These are phyloP conservation scores for Vanrija pseudolonga DNA, from an alignment of 1,284 basidiomycete genomes.

Conservation along the genomic window DNA sequence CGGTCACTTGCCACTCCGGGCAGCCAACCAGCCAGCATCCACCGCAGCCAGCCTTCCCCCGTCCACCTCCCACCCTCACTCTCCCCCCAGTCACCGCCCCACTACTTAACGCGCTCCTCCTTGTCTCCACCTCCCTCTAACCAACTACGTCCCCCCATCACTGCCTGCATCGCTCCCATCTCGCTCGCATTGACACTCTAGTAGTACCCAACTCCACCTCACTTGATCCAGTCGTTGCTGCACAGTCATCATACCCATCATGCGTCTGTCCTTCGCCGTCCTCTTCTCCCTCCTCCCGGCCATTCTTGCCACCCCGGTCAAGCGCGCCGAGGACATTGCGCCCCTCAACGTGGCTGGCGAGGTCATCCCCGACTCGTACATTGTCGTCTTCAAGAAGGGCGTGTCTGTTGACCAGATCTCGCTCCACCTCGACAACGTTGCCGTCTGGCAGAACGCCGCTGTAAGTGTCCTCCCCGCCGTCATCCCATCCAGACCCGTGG, in stretches of 20 bases:
- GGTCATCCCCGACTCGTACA: constrained; percentile 79
- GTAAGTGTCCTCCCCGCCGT: constrained; percentile 51
- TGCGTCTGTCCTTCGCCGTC: constrained; percentile 29
- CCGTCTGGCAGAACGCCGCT: constrained; percentile 28
- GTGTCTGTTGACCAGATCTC: constrained; percentile 57
- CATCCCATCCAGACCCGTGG: constrained; percentile 2
- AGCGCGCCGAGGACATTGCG: constrained; percentile 24
- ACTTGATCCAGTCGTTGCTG: background rate
- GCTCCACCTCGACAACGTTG: constrained; percentile 60
- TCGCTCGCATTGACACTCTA: background rate
- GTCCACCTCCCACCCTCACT: background rate
- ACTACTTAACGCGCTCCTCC: background rate
- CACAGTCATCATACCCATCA: constrained; percentile 12
- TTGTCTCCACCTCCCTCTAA: background rate
- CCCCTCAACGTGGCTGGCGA: constrained; percentile 47
- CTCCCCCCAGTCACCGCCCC: background rate
- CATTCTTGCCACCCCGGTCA: constrained; percentile 43
- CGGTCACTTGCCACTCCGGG: background rate
- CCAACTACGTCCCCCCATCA: background rate
- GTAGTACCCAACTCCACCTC: background rate
- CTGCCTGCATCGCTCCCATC: background rate
- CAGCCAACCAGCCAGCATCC: background rate
- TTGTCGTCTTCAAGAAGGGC: constrained; percentile 78
- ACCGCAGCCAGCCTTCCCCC: background rate
- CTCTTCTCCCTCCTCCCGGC: constrained; percentile 34